These are phyloP conservation scores for Paecilomyces niveus DNA, from an alignment of 2,329 filamentous ascomycete genomes.

Conservation along the genomic window DNA sequence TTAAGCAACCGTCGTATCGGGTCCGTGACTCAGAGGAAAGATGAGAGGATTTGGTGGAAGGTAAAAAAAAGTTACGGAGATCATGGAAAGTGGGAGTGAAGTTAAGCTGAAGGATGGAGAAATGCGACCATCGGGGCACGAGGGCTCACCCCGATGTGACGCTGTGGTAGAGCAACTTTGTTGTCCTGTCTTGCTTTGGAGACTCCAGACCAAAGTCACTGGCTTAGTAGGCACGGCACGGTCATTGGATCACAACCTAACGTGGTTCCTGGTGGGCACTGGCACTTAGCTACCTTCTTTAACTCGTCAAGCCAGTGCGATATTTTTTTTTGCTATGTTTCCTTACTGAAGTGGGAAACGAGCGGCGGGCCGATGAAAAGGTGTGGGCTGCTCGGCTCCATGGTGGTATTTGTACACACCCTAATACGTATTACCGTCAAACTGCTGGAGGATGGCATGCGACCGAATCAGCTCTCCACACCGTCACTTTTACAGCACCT, in stretches of 20 bases:
- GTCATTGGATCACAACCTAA: not conserved
- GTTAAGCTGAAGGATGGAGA: conserved; percentile 3
- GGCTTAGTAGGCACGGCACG: not conserved
- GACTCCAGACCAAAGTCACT: not conserved
- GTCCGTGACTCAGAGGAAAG: not conserved
- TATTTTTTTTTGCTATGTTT: not conserved
- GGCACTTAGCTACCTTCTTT: not conserved
- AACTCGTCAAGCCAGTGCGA: not conserved
- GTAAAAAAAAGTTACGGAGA: not conserved
- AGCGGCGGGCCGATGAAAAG: not conserved
- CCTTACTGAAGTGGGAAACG: not conserved
- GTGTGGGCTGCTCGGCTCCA: not conserved
- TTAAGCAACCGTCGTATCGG: not conserved
- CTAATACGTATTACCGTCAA: not conserved
- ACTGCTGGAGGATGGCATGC: not conserved
- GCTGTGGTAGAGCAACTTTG: conserved; percentile 4
- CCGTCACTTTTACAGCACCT: not conserved
- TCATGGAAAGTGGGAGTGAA: not conserved
- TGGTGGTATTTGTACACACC: not conserved
- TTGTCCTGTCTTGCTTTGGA: not conserved
- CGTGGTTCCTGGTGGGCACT: not conserved
- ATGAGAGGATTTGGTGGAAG: not conserved
- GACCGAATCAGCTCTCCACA: not conserved
- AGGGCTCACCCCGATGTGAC: conserved; percentile 11
- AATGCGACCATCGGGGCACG: conserved; percentile 10